phyloP scores from a whole-genome alignment of 495 filamentous ascomycete species.

The Neurospora sp. region DNA sequence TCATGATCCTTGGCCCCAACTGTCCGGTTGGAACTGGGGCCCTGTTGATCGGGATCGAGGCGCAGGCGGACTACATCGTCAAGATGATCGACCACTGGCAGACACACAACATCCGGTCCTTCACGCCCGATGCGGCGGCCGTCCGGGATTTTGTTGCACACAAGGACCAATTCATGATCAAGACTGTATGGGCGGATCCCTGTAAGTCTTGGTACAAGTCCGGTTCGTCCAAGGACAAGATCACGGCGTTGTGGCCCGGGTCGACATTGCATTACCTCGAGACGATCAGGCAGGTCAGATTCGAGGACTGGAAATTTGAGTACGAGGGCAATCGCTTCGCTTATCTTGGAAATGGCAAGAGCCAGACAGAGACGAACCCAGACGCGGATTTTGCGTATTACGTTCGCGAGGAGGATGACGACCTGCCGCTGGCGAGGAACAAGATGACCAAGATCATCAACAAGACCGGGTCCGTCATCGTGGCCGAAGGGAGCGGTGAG shows the following conservation, averaged over 20 bases:
- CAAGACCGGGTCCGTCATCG: neutral
- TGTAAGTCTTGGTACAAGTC: slow-evolving; percentile 44
- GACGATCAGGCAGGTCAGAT: neutral
- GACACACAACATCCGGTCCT: slow-evolving; percentile 37
- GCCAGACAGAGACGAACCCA: neutral
- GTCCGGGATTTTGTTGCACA: slow-evolving; percentile 35
- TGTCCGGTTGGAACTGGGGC: slow-evolving; percentile 19
- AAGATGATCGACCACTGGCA: slow-evolving; percentile 36
- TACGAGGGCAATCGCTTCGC: neutral
- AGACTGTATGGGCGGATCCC: slow-evolving; percentile 34
- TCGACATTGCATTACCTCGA: neutral
- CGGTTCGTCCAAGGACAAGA: slow-evolving; percentile 27
- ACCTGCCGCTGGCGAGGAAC: neutral
- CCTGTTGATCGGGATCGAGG: slow-evolving; percentile 15
- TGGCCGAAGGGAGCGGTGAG: neutral
- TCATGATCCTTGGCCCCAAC: slow-evolving; percentile 31
- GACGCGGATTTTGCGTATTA: neutral
- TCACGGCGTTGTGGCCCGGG: slow-evolving; percentile 29
- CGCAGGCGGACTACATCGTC: slow-evolving; percentile 25
- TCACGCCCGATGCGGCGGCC: slow-evolving; percentile 29
- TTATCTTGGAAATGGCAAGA: neutral
- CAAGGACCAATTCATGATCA: slow-evolving; percentile 33
- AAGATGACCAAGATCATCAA: neutral
- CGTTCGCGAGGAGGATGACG: neutral
- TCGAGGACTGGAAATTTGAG: neutral